These are phyloP conservation scores for Tricholoma sp. DNA, from an alignment of 768 basidiomycete species.

Conservation along the genomic window DNA sequence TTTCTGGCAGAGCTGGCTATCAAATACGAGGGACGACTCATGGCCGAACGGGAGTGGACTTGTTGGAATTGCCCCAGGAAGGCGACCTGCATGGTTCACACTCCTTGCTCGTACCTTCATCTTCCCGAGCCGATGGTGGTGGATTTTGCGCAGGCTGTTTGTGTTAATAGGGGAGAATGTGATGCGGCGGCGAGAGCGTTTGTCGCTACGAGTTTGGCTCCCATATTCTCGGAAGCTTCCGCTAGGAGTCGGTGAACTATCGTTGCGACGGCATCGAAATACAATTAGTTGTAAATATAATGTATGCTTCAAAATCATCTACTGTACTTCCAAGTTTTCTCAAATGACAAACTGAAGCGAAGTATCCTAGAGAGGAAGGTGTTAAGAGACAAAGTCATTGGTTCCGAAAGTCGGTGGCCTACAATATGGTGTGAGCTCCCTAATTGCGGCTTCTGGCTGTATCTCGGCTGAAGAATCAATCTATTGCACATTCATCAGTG, in stretches of 20 bases:
- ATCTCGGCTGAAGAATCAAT: conserved; percentile 51
- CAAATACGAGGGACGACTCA: conserved; percentile 3
- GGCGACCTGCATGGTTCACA: conserved; percentile 5
- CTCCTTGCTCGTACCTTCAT: conserved; percentile 5
- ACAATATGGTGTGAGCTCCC: conserved; percentile 71
- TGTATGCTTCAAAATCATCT: neutral
- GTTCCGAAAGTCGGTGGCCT: conserved; percentile 10
- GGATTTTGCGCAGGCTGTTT: conserved; percentile 7
- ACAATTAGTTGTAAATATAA: neutral
- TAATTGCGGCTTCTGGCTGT: conserved; percentile 68
- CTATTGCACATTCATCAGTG: conserved; percentile 21
- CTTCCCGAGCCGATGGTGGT: conserved; percentile 4
- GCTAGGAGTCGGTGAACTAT: too few species aligned
- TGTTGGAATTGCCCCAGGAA: conserved; percentile 4
- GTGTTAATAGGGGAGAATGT: neutral
- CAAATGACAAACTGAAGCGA: conserved; percentile 24
- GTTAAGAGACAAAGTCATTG: neutral
- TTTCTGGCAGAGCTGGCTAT: conserved; percentile 1
- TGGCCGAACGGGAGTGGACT: conserved; percentile 2
- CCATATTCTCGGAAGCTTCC: too few species aligned
- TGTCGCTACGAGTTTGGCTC: neutral
- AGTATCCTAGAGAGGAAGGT: conserved; percentile 25
- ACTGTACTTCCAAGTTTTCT: neutral
- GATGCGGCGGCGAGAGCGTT: neutral
- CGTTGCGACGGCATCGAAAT: too few species aligned